Conservation (phyloP, 2,329 filamentous ascomycete genomes). For the Fusarium sp. region DNA sequence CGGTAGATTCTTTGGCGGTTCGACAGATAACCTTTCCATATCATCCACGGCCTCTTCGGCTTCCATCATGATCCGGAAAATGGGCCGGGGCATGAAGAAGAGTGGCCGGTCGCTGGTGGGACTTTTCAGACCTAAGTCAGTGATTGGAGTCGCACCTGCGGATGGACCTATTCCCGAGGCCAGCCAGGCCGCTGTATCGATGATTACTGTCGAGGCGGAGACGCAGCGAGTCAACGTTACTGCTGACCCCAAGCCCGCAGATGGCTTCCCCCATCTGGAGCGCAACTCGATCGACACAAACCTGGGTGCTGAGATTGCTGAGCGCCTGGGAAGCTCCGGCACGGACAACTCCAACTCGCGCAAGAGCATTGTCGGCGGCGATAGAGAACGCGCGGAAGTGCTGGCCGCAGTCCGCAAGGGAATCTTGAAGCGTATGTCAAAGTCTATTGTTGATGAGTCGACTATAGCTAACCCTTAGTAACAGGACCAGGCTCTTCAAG, state of each 20-base stretch:
- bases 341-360: slow-evolving; percentile 74
- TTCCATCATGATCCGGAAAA: slow-evolving; percentile 96
- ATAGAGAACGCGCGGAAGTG: slow-evolving; percentile 90
- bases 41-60: slow-evolving; percentile 91
- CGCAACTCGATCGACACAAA: slow-evolving; percentile 81
- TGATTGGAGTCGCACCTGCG: slow-evolving; percentile 80
- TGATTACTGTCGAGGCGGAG: slow-evolving; percentile 96
- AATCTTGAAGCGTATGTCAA: slow-evolving; percentile 84
- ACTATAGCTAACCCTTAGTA: slow-evolving; percentile 25
- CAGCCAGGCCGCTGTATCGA: slow-evolving; percentile 87
- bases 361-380: slow-evolving; percentile 91
- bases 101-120: slow-evolving; percentile 90
- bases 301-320: slow-evolving; percentile 59
- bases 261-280: slow-evolving; percentile 84
- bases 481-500: slow-evolving; percentile 70
- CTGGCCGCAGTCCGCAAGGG: slow-evolving; percentile 94
- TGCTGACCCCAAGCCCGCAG: slow-evolving; percentile 73
- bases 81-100: slow-evolving; percentile 99
- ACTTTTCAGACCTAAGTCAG: slow-evolving; percentile 93
- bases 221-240: slow-evolving; percentile 85
- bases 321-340: slow-evolving; percentile 67
- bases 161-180: slow-evolving; percentile 75
- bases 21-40: slow-evolving; percentile 93
- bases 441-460: neutral
- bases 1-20: slow-evolving; percentile 86